Evolutionary conservation across 768 basidiomycete genomes (phyloP).

Genomic region (Trametes elegans): DNA sequence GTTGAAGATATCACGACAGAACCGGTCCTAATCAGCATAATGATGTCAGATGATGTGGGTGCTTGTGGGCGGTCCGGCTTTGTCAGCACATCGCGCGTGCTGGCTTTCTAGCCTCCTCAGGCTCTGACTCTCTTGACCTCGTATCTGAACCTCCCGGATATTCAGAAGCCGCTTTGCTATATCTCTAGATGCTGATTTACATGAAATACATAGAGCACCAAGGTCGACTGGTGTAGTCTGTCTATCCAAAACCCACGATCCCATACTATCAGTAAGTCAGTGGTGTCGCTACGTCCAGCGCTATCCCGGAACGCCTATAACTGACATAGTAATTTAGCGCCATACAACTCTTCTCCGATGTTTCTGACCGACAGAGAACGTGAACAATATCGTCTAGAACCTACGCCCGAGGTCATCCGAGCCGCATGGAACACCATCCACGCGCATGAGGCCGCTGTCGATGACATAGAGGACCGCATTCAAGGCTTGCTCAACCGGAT

Average conservation of each 20-base stretch:
- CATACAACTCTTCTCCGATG: too few species aligned
- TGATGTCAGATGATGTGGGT: neutral
- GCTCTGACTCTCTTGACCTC: neutral
- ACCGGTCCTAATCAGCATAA: too few species aligned
- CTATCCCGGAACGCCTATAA: too few species aligned
- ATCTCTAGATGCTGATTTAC: too few species aligned
- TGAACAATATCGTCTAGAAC: slow-evolving; percentile 23
- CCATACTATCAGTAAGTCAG: too few species aligned
- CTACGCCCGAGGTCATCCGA: slow-evolving; percentile 24
- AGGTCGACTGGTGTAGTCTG: too few species aligned
- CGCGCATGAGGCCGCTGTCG: slow-evolving; percentile 41
- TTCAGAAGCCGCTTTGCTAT: too few species aligned
- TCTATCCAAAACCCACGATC: too few species aligned
- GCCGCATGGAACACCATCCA: slow-evolving; percentile 23
- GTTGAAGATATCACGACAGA: neutral
- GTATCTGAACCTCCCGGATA: too few species aligned
- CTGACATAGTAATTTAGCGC: too few species aligned
- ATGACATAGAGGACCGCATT: slow-evolving; percentile 42
- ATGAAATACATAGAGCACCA: too few species aligned
- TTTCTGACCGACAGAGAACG: slow-evolving; percentile 4
- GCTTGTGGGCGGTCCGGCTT: slow-evolving; percentile 2
- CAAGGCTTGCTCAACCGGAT: slow-evolving; percentile 39
- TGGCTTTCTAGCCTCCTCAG: neutral
- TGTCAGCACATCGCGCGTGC: neutral
- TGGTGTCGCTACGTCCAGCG: too few species aligned